Percentiles rank a stretch among this genome's conserved stretches.
phyloP scores from a whole-genome alignment of 306 rosid species.

The Medicago ruthenica region DNA sequence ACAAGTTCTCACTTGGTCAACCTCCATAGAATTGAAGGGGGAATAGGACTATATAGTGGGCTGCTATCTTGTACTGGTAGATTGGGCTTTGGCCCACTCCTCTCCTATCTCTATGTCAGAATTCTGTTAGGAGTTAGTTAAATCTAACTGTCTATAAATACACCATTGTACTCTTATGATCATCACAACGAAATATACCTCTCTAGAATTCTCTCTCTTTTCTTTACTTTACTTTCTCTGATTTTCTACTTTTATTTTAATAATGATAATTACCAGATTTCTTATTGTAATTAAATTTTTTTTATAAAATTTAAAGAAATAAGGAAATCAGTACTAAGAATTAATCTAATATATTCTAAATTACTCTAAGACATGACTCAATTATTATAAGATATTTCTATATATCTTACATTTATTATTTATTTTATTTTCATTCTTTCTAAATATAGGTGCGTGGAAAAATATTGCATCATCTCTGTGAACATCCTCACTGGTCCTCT shows the following conservation, averaged over 20 bases:
- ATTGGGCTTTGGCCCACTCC: background rate
- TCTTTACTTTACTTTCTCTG: background rate
- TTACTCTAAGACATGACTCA: background rate
- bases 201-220: background rate
- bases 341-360: background rate
- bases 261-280: background rate
- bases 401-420: background rate
- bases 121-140: background rate
- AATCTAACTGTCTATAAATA: background rate
- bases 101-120: background rate
- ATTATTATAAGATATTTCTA: background rate
- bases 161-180: background rate
- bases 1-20: background rate
- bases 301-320: background rate
- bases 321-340: background rate
- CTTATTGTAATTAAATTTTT: background rate
- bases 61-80: background rate
- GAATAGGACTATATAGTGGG: background rate
- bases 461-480: slow-evolving; percentile 69
- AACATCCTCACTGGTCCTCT: slow-evolving; percentile 75
- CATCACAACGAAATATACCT: background rate
- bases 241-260: background rate
- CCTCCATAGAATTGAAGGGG: slow-evolving; percentile 1
- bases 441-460: slow-evolving; percentile 69
- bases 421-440: slow-evolving; percentile 33